Evolutionary conservation across 164 flowering plant species (phyloP).

Genomic region (Hamamelis virginiana): DNA sequence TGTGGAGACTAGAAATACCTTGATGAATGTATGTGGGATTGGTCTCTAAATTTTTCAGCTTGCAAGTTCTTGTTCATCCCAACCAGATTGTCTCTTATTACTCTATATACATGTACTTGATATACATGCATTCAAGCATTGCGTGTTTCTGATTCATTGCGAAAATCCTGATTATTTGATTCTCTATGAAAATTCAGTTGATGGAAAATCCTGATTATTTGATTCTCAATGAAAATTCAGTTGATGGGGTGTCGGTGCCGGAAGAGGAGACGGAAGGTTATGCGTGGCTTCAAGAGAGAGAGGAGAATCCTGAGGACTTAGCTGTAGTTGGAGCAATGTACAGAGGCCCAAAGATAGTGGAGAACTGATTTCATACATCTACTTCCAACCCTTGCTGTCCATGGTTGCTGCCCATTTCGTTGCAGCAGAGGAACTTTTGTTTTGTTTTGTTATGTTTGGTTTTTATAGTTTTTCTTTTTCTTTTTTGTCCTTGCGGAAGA

Average conservation of each 20-base stretch:
- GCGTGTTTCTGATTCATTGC: not conserved
- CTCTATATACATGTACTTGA: too few relatives aligned
- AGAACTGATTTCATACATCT: slow-evolving; percentile 13
- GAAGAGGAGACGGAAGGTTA: slow-evolving; percentile 38
- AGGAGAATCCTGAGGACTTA: slow-evolving; percentile 42
- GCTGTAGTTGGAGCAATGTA: slow-evolving; percentile 40
- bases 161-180: not conserved
- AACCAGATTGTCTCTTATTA: too few relatives aligned
- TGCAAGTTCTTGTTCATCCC: too few relatives aligned
- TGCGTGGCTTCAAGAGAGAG: slow-evolving; percentile 61
- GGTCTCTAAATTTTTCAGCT: too few relatives aligned
- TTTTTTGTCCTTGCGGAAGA: not conserved
- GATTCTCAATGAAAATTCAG: slow-evolving; percentile 18
- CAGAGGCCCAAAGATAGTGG: slow-evolving; percentile 46
- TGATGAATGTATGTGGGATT: too few relatives aligned
- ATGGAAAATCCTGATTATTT: not conserved
- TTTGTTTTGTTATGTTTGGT: not conserved
- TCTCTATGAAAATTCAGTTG: slow-evolving; percentile 1
- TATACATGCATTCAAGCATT: too few relatives aligned
- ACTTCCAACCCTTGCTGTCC: not conserved
- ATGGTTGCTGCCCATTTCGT: slow-evolving; percentile 7
- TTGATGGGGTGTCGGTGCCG: slow-evolving; percentile 31
- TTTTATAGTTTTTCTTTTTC: not conserved
- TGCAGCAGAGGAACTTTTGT: not conserved
- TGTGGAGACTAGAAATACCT: too few relatives aligned